Base-by-base conservation (phyloP, 2,329 filamentous ascomycete species). In the Pseudocercospora macadamiae region DNA sequence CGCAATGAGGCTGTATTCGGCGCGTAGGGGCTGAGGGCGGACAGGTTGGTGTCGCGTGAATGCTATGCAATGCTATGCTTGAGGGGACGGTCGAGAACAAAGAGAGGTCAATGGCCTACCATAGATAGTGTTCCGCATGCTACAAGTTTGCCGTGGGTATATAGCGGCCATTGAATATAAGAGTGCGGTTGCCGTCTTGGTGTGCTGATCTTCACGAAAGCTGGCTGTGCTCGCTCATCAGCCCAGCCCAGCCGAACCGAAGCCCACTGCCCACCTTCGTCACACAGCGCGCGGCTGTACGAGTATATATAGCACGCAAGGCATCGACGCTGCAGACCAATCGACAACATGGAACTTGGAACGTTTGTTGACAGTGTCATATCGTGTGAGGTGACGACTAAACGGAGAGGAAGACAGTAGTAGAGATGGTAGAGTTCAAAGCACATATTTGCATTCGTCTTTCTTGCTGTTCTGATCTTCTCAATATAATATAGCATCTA, bases 381-480 rank as follows among this genome's bases (percentile, higher is more conserved):
- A n/a, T n/a, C n/a, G n/a, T n/a, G n/a, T n/a, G n/a, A n/a, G n/a
- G n/a, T n/a, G n/a, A n/a, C n/a, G n/a, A n/a, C n/a, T n/a, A n/a
- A n/a, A n/a, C n/a, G n/a, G n/a, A n/a, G n/a, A n/a, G n/a, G n/a
- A n/a, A n/a, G n/a, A n/a, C n/a, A n/a, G n/a, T n/a, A n/a, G 23
- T 23, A 21, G 16, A 26, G 16, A 7, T 23, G n/a, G n/a, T 2
- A 16, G 14, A 26, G 9, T 28, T 47, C 8, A 21, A 47, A 14
- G 19, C 23, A 14, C 12, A 28, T 14, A 19, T 47, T 53, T 39
- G n/a, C 16, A 23, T 53, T 53, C 51, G 16, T 39, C 36, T 54
- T 16, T 54, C 51, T 54, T 44, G 37, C 25, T 51, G 6, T 25
- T 54, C 37, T 39, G 30, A 30, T 32, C 47, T 30, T 32, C 26